Conservation (phyloP, 331 rosid species). For the Telfairia occidentalis region DNA sequence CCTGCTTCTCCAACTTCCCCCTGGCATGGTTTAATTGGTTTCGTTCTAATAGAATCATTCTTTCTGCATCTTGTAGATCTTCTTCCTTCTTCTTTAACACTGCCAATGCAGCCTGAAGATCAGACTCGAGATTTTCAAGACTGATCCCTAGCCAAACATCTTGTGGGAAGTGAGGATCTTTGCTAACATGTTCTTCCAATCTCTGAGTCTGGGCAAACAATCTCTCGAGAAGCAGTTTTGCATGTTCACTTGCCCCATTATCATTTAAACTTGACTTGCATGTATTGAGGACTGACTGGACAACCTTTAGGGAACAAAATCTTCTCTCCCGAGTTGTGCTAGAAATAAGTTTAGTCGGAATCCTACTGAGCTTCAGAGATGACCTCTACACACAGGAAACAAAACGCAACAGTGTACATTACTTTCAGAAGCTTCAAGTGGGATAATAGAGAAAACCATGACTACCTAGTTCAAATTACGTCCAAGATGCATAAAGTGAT, state of each 20-base stretch:
- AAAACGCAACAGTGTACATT: neutral
- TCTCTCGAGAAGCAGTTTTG: slow-evolving; percentile 73
- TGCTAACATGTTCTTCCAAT: slow-evolving; percentile 46
- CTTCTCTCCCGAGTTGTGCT: slow-evolving; percentile 14
- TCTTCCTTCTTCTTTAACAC: slow-evolving; percentile 72
- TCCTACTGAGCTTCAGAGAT: slow-evolving; percentile 30
- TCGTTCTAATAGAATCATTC: slow-evolving; percentile 45
- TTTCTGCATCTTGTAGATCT: slow-evolving; percentile 58
- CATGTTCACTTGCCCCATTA: slow-evolving; percentile 55
- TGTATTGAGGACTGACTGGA: slow-evolving; percentile 37
- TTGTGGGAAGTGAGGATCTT: slow-evolving; percentile 23
- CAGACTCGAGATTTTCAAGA: slow-evolving; percentile 59
- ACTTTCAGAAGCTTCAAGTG: neutral
- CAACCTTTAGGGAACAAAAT: slow-evolving; percentile 18
- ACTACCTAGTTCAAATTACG: neutral
- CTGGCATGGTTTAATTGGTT: slow-evolving; percentile 44
- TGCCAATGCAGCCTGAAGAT: slow-evolving; percentile 51
- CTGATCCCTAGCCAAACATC: slow-evolving; percentile 36
- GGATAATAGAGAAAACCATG: neutral
- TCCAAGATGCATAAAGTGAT: neutral
- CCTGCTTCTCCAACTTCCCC: slow-evolving; percentile 61
- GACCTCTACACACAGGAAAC: slow-evolving; percentile 48
- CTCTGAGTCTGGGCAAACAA: slow-evolving; percentile 71
- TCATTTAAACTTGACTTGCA: slow-evolving; percentile 28
- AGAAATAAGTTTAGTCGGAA: slow-evolving; percentile 21